A percentile compares a stretch with the other conserved stretches of the same genome.
Conservation (phyloP, 495 filamentous ascomycete genomes). For the Chlorociboria aeruginascens region DNA sequence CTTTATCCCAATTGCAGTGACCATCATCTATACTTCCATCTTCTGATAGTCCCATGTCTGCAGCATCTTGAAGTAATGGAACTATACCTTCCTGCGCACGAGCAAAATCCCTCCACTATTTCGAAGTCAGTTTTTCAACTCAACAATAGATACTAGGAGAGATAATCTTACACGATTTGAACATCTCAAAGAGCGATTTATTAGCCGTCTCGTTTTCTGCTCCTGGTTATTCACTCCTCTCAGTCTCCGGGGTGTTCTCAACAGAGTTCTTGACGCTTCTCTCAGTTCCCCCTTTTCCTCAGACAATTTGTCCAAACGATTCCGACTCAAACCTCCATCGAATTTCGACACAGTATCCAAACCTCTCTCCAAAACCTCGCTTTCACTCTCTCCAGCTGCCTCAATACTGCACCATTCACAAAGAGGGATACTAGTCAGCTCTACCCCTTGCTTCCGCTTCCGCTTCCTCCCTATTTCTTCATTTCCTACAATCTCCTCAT, state of each 20-base stretch:
- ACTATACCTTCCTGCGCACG: not conserved
- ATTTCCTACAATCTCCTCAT: not conserved
- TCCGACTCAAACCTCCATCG: constrained; percentile 16
- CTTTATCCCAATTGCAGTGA: constrained; percentile 12
- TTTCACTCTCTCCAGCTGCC: not conserved
- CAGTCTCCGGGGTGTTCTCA: not conserved
- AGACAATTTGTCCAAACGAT: constrained; percentile 8
- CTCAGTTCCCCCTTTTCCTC: not conserved
- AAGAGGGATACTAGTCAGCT: constrained; percentile 13
- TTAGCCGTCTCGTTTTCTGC: not conserved
- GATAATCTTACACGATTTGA: not conserved
- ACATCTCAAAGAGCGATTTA: constrained; percentile 2
- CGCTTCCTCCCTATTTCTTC: not conserved
- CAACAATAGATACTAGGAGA: not conserved
- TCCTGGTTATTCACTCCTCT: constrained; percentile 5
- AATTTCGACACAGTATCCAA: constrained; percentile 9
- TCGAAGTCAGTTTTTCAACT: not conserved
- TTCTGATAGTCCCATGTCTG: constrained; percentile 6
- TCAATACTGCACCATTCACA: constrained; percentile 12
- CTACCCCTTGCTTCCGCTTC: constrained; percentile 8
- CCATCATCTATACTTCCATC: constrained; percentile 3
- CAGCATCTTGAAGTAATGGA: constrained; percentile 7
- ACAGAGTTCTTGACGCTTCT: not conserved
- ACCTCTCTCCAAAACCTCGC: constrained; percentile 7
- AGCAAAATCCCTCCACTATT: not conserved